Base-by-base conservation (phyloP, 2,329 filamentous ascomycete species). In the Scopulariopsis brevicaulis region DNA sequence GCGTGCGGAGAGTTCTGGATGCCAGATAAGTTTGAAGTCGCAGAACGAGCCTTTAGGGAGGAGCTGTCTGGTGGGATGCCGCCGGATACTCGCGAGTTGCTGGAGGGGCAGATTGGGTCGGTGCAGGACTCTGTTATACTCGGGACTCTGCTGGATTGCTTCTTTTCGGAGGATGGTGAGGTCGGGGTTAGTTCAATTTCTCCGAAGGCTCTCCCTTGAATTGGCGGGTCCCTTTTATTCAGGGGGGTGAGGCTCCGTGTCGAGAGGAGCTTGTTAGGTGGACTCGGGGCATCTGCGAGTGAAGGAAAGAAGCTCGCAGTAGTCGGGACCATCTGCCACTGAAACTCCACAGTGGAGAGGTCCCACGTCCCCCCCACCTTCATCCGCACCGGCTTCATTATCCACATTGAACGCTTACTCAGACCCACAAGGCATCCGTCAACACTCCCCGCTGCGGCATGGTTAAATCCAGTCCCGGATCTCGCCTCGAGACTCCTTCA, bases 31-130 rank as follows among this genome's bases (percentile, higher is more conserved):
- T 67, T 66, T 50, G 65, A 65, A 59, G 58, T 54, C 50, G 64
- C 65, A 25, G 65, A 66, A 60, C 54, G 61, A 43, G 64, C 24
- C 20, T 65, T 69, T 58, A 68, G 64, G 66, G 54, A 57, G 37
- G 61, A 61, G 40, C 50, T 68, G 34, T 64, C 68, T 32, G 51
- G 58, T 43, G 65, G 63, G 14, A 69, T 65, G 63, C 52, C 64
- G 1, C 24, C 53, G 28, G 50, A 65, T 56, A 61, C 61, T 62
- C 63, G 63, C 46, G 64, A 63, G 50, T 11, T 60, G 65, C 20
- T 60, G 74, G 46, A 66, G 69, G 54, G 66, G 67, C 64, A 67
- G 20, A 64, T 72, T 46, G 58, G 60, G 22, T 60, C 68, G 40
- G 63, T 69, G 34, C 67, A 70, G 60, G 64, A 69, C 56, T 64